Evolutionary conservation across 78 protist genomes (phyloP), one percentile per base, ranked within the genome.

Genomic region (Dictyostelium firmibasis): DNA sequence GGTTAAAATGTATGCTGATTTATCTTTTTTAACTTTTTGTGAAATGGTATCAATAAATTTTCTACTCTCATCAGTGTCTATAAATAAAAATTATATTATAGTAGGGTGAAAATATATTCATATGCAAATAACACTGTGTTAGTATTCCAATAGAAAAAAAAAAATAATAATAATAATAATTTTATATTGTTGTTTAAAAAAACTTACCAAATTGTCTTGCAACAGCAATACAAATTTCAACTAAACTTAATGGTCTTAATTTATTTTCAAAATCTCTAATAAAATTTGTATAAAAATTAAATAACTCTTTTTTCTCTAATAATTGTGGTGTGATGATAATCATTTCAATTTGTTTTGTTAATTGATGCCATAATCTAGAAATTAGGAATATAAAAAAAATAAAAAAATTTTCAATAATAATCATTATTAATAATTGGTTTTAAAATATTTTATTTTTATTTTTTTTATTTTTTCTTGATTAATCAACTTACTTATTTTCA

Each of bases 211-310:
- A 53, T 82, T 95, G 96, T 47, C 53, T 25, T 2, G 96, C 43
- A 43, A 96, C 57, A 20, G 62, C 83, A 16, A 93, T 62, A 44
- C 87, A 83, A 64, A 97, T 83, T 41, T 72, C 50, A 0, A 92
- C 96, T 11, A 96, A 91, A 44, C 91, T 83, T 13, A 96, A 69
- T 81, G 84, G 95, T 78, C 96, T 96, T 23, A 97, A 18, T 60
- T 84, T 85, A 16, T 75, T 31, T 81, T 96, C 97, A 78, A 96
- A 96, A 57, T 96, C 96, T n/a, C 62, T 47, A 10, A 97, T 76
- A 78, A 97, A 97, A 5, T 75, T 5, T 5, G 81, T 72, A 84
- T 96, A 97, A 41, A 97, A 82, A 25, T 57, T 81, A 2, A n/a
- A 7, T 72, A 96, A 84, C 43, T 84, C 91, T 43, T 85, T 74